These are phyloP conservation scores for Rhodotorula mucilaginosa DNA, from an alignment of 1,284 basidiomycete genomes.

Conservation along the genomic window DNA sequence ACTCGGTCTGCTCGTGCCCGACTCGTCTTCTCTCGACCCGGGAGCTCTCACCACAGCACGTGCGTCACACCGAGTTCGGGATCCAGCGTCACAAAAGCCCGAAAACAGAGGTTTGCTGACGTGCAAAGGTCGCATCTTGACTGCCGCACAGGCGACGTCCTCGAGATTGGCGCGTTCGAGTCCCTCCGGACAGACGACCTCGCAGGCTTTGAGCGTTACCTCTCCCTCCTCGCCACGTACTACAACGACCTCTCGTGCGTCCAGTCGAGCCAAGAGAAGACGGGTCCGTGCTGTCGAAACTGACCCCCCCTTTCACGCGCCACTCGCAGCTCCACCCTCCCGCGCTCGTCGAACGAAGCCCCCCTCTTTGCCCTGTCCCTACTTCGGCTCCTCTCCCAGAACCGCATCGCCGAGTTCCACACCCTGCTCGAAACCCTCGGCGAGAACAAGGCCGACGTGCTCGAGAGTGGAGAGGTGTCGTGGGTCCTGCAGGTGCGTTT, in stretches of 20 bases:
- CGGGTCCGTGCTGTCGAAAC: not conserved
- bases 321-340: conserved; percentile 55
- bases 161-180: conserved; percentile 93
- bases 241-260: conserved; percentile 67
- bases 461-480: conserved; percentile 32
- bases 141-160: conserved; percentile 65
- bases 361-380: conserved; percentile 90
- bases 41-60: conserved; percentile 24
- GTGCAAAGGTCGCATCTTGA: not conserved
- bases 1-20: conserved; percentile 67
- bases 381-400: conserved; percentile 89
- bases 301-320: not conserved
- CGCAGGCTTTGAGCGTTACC: conserved; percentile 90
- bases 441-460: conserved; percentile 10
- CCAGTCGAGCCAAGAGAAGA: not conserved
- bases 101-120: not conserved
- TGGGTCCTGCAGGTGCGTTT: conserved; percentile 38
- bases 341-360: conserved; percentile 78
- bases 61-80: not conserved
- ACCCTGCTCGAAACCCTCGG: conserved; percentile 92
- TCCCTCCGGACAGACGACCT: conserved; percentile 85
- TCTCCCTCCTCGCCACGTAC: conserved; percentile 85
- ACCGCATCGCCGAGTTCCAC: conserved; percentile 96
- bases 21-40: conserved; percentile 41
- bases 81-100: not conserved